Base-by-base conservation (phyloP, 441 rosid species). In the Gossypium aridum region DNA sequence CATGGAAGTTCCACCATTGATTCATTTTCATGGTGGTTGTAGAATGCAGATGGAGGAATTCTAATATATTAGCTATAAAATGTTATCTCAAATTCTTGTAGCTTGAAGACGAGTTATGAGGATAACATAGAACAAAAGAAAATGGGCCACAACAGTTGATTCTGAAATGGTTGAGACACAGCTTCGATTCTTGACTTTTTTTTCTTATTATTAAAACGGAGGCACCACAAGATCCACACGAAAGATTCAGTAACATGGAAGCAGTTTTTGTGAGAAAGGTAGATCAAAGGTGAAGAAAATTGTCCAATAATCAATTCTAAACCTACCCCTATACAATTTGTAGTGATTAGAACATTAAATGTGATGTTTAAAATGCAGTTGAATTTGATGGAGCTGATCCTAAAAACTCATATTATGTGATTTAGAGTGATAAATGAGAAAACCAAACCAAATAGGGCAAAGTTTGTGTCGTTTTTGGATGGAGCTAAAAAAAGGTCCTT, bases 191-290 rank as follows among this genome's bases (percentile, higher is more conserved):
- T 71, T 3, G 63, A 4, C 69, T 23, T n/a, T 14, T 22, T 43
- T 12, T n/a, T 31, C 0, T 5, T 31, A 31, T 31, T 2, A 56
- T 56, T 59, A 47, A 63, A 63, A 2, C 10, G 39, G 28, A 59
- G 47, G 8, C 45, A 74, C 74, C 72, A 37, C 71, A 39, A 25
- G 20, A 60, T 26, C 70, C 37, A 61, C 54, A 31, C 49, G 66
- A 31, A 68, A 78, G 77, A 70, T 74, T 78, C 64, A 64, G 61
- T 45, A 64, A 61, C 78, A 70, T 75, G 70, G 47, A 70, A 49
- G 47, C 56, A 56, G 16, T 20, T 70, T 1, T 51, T 20, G n/a
- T 34, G 28, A 31, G 78, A 64, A 22, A 47, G 70, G 64, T 23
- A 79, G 73, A 45, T 71, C 25, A 56, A 39, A 70, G 69, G 75